Evolutionary conservation across 2,329 filamentous ascomycete species (phyloP), one percentile per base, ranked within the genome.

Genomic region (Lachnellula hyalina): DNA sequence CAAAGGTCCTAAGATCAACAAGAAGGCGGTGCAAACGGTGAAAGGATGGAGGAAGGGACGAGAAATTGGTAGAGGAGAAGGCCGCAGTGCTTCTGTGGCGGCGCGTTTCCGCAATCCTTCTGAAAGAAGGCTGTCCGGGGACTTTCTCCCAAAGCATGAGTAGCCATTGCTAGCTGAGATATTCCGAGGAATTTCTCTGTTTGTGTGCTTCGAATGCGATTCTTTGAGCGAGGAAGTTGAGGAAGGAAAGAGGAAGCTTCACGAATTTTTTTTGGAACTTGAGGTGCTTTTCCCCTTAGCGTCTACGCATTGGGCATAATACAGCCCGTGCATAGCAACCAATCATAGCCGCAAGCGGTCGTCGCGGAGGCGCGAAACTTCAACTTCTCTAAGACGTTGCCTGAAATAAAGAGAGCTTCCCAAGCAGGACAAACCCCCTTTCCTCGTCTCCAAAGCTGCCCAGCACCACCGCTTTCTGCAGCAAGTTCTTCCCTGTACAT

Each of bases 51-150:
- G 64, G 68, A 60, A 71, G 70, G 70, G 72, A 73, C 75, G 74
- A 75, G 75, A 75, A 77, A 76, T 76, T 76, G 77, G 75, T 73
- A 78, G 81, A 78, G 79, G 84, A 84, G 83, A 75, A 92, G 28
- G 87, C 90, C 90, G 89, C 91, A 78, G 81, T 91, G 91, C 92
- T 96, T 96, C 86, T 96, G 92, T 96, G 93, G 91, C 92, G 92
- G 90, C 90, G 92, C 90, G 89, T 96, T 96, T 95, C 90, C 90
- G 90, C 92, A 82, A 73, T 77, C 72, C 75, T 68, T 68, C 67
- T 69, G 70, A 57, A 66, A 70, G 73, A 76, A 80, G 80, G 81
- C 76, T 86, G 92, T 96, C 93, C 93, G 93, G 93, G 93, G 93
- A 97, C 93, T 97, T 97, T 97, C 93, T 96, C 93, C 93, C 91